Evolutionary conservation across 1,284 basidiomycete genomes (phyloP), one percentile per base, ranked within the genome.

Genomic region (Cryptococcus wingfieldii): DNA sequence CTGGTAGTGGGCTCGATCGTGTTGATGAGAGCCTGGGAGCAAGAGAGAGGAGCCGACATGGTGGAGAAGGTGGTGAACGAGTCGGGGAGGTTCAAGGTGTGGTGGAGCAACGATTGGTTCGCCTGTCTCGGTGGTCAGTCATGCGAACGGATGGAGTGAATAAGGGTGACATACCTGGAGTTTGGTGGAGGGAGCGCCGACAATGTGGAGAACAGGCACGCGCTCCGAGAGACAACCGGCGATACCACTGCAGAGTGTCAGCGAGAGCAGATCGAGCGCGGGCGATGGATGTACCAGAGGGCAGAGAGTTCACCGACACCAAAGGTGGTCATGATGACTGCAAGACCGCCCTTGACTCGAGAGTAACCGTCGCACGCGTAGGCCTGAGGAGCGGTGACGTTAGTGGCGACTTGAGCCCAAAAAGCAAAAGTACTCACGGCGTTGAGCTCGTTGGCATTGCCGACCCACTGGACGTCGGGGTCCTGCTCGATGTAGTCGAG

Each of bases 321-420:
- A 65, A 92, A 94, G 1, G 90, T 93, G 12, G 78, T 75, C 23
- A 85, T 77, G 7, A 92, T 72, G 8, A 86, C 88, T 47, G 89
- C 88, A 50, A 91, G 77, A 53, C 83, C 83, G 53, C 83, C 83
- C 65, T 90, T 90, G 50, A 92, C 85, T 52, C 93, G 84, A 31
- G 93, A 89, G 70, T 96, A 96, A 19, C 93, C 94, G 70, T 98
- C 93, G 0, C 89, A 89, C n/a, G 91, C 91, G 72, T 96, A 96
- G 0, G 90, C 69, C 60, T 67, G 23, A n/a, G 19, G 4, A 18
- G 34, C 34, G 19, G 13, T 19, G 23, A n/a, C 4, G 31, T 41
- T 23, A 53, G 37, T 38, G 6, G 12, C n/a, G 28, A 27, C 47
- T 2, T 49, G 23, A 23, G 23, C 23, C 16, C 27, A 38, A 27